These are phyloP conservation scores for Trametes versicolor DNA, from an alignment of 1,284 basidiomycete species.

Conservation along the genomic window DNA sequence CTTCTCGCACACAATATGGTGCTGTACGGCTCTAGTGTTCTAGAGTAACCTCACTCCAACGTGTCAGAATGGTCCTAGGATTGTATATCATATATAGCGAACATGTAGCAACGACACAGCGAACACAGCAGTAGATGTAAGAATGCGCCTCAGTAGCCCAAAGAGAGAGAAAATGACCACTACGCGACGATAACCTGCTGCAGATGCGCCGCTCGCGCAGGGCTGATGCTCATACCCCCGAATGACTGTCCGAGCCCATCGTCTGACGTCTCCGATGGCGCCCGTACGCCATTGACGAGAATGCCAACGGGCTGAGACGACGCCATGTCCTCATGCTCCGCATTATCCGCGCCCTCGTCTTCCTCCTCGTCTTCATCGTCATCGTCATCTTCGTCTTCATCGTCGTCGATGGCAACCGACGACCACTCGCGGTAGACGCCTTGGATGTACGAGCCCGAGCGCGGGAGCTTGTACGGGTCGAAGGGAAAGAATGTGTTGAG, in stretches of 20 bases:
- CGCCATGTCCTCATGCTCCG: constrained; percentile 7
- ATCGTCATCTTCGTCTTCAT: constrained; percentile 72
- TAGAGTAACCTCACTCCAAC: background rate
- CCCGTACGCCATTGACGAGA: constrained; percentile 27
- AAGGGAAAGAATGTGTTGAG: constrained; percentile 98
- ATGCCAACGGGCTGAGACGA: constrained; percentile 24
- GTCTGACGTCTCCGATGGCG: constrained; percentile 42
- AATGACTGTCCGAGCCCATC: constrained; percentile 68
- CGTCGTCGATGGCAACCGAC: constrained; percentile 76
- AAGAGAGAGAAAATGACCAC: background rate
- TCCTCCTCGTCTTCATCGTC: constrained; percentile 57
- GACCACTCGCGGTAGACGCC: constrained; percentile 82
- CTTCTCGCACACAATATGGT: too few relatives aligned
- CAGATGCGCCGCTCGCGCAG: constrained; percentile 42
- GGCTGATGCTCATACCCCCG: constrained; percentile 84
- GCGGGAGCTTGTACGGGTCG: constrained; percentile 93
- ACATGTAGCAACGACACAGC: constrained; percentile 22
- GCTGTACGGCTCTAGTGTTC: too few relatives aligned
- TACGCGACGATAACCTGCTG: constrained; percentile 22
- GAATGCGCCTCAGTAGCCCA: background rate
- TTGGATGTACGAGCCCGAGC: constrained; percentile 74
- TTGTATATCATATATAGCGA: constrained; percentile 10
- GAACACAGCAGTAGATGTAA: constrained; percentile 8
- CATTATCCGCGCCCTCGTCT: constrained; percentile 44
- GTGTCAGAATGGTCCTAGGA: background rate